Evolutionary conservation across 441 rosid genomes (phyloP).

Genomic region (Raphanus hybrid): DNA sequence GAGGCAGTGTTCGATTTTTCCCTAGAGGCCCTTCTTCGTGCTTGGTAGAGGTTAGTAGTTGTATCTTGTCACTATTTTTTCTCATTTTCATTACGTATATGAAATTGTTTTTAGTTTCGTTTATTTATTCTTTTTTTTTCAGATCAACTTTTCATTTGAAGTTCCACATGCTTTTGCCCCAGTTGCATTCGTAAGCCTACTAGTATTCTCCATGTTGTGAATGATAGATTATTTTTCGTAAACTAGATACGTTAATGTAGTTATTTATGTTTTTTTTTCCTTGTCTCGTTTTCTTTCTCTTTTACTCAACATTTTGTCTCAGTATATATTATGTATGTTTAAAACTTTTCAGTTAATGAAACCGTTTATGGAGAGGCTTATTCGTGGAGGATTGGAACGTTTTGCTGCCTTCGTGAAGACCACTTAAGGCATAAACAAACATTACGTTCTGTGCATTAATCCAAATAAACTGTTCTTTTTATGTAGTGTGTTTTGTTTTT

Average conservation of each 20-base stretch:
- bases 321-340: background rate
- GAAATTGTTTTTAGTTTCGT: background rate
- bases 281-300: background rate
- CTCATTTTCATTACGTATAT: background rate
- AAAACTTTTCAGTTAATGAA: constrained; percentile 58
- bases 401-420: constrained; percentile 65
- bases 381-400: constrained; percentile 63
- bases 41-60: constrained; percentile 61
- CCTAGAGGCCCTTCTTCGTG: constrained; percentile 85
- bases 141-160: constrained; percentile 90
- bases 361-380: constrained; percentile 77
- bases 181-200: constrained; percentile 72
- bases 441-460: background rate
- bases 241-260: background rate
- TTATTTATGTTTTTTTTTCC: background rate
- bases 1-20: constrained; percentile 91
- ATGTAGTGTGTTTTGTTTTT: background rate
- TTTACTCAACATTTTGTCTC: background rate
- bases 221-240: background rate
- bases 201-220: background rate
- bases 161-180: constrained; percentile 78
- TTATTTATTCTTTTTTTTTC: constrained; percentile 34
- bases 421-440: constrained; percentile 24
- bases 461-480: constrained; percentile 13
- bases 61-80: constrained; percentile 10